Evolutionary conservation across 768 basidiomycete species (phyloP).

Genomic region (Ramaria sp.): DNA sequence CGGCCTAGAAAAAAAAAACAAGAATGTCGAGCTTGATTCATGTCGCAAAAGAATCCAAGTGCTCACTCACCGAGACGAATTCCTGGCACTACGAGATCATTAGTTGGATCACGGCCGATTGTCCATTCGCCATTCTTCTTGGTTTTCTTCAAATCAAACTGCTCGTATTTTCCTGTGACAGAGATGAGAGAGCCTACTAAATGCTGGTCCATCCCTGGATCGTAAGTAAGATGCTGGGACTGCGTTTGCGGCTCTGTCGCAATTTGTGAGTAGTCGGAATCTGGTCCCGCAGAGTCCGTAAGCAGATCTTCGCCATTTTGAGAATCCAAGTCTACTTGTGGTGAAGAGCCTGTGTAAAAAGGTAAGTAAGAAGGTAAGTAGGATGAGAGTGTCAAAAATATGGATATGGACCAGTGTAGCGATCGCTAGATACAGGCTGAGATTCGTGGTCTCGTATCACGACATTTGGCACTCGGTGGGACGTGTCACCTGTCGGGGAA

Average conservation of each 20-base stretch:
- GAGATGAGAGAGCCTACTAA: background rate
- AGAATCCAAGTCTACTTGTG: background rate
- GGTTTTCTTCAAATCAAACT: conserved; percentile 48
- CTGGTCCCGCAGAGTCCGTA: background rate
- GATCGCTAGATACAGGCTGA: background rate
- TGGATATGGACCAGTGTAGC: background rate
- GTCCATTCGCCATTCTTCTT: conserved; percentile 28
- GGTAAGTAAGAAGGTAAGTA: too few species aligned
- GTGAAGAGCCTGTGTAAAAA: background rate
- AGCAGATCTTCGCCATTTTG: background rate
- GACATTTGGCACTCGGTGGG: background rate
- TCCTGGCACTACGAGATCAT: conserved; percentile 52
- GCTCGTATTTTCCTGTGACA: background rate
- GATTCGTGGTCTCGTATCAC: background rate
- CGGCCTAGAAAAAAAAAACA: conserved; percentile 31
- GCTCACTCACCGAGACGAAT: conserved; percentile 63
- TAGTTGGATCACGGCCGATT: conserved; percentile 42
- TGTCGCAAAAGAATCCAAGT: conserved; percentile 17
- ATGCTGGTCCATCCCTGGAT: background rate
- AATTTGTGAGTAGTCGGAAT: background rate
- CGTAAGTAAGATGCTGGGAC: background rate
- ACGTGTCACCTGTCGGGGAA: background rate
- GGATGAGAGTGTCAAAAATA: background rate
- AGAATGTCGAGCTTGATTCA: too few species aligned
- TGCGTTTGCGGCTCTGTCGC: background rate